Evolutionary conservation across 1,284 basidiomycete genomes (phyloP).

Genomic region (Volvariella volvacea): DNA sequence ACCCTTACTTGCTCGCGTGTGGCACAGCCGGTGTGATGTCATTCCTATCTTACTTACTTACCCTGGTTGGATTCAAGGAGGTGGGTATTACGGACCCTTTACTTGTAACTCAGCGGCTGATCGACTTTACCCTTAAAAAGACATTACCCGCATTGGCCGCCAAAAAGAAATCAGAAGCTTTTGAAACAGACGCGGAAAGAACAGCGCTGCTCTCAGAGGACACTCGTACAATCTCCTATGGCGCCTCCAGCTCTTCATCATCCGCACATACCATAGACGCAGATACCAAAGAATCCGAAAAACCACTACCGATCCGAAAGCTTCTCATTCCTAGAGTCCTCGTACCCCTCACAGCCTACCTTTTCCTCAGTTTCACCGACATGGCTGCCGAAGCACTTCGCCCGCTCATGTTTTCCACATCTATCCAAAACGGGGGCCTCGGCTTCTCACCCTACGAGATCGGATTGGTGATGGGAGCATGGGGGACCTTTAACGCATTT

Average conservation of each 20-base stretch:
- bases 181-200: background rate
- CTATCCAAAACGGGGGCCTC: conserved; percentile 28
- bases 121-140: background rate
- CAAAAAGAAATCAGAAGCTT: background rate
- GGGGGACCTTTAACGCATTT: conserved; percentile 25
- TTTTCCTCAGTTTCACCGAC: conserved; percentile 23
- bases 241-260: background rate
- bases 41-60: conserved; percentile 20
- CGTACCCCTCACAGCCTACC: conserved; percentile 10
- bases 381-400: conserved; percentile 27
- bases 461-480: conserved; percentile 24
- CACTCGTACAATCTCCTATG: background rate
- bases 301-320: conserved; percentile 11
- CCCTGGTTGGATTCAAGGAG: conserved; percentile 25
- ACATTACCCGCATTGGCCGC: background rate
- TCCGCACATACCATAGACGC: background rate
- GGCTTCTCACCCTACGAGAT: conserved; percentile 27
- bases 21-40: conserved; percentile 22
- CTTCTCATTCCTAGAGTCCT: conserved; percentile 16
- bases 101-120: background rate
- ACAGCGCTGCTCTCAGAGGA: background rate
- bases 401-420: conserved; percentile 33
- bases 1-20: conserved; percentile 40
- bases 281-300: background rate
- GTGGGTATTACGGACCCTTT: conserved; percentile 13